Percentiles rank a stretch among this genome's conserved stretches.
Conservation (phyloP, 306 rosid genomes). For the Vigna reflexopilosa region DNA sequence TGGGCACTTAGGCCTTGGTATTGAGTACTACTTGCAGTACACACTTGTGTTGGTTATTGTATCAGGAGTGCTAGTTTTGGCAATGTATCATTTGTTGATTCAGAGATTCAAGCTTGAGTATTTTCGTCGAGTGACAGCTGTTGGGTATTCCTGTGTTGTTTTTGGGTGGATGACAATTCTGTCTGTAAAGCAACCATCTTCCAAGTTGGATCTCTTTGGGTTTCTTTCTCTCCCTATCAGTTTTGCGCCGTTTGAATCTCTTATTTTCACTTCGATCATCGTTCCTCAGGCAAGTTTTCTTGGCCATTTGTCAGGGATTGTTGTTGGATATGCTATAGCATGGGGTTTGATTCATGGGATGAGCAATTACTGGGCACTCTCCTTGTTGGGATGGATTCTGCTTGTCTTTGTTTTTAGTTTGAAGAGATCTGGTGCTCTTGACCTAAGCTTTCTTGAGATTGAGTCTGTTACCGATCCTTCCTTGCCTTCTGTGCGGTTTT, state of each 20-base stretch:
- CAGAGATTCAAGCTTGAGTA: slow-evolving; percentile 88
- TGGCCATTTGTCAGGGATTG: slow-evolving; percentile 92
- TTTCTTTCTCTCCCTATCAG: slow-evolving; percentile 95
- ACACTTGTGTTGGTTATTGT: slow-evolving; percentile 82
- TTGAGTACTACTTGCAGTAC: slow-evolving; percentile 89
- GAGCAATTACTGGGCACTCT: slow-evolving; percentile 87
- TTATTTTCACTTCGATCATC: slow-evolving; percentile 88
- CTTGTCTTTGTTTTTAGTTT: slow-evolving; percentile 74
- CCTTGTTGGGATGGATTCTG: slow-evolving; percentile 83
- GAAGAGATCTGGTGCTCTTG: slow-evolving; percentile 78
- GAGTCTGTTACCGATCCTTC: slow-evolving; percentile 88
- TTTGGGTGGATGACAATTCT: slow-evolving; percentile 99
- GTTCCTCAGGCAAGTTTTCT: slow-evolving; percentile 98
- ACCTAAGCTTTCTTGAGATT: slow-evolving; percentile 81
- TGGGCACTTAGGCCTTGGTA: slow-evolving; percentile 79
- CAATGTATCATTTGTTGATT: slow-evolving; percentile 80
- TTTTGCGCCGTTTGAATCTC: slow-evolving; percentile 96
- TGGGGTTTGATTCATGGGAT: slow-evolving; percentile 98
- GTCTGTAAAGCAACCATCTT: slow-evolving; percentile 90
- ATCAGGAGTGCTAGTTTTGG: slow-evolving; percentile 80
- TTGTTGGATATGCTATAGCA: slow-evolving; percentile 93
- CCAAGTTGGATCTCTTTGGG: slow-evolving; percentile 91
- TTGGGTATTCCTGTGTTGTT: slow-evolving; percentile 99
- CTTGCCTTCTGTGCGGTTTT: slow-evolving; percentile 78
- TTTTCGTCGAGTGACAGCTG: slow-evolving; percentile 88